Base-by-base conservation (phyloP, 1,284 basidiomycete species). In the Cryptococcus jaspeensis region DNA sequence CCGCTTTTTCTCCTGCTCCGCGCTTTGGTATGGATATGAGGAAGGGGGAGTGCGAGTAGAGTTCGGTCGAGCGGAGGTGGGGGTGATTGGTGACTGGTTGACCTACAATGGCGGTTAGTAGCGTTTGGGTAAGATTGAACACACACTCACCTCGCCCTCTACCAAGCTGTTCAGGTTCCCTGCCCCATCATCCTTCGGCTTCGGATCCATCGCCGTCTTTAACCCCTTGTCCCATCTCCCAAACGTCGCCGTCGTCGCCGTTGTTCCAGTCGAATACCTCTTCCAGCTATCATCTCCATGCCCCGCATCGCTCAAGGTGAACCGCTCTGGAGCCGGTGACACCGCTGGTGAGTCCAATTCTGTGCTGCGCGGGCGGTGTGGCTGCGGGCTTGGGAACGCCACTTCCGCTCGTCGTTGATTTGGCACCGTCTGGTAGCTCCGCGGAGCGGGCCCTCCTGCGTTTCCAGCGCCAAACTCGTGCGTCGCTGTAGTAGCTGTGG, bases 1-100 rank as follows among this genome's bases (percentile, higher is more conserved):
- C 1, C 48, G 36, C 5, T 45, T 35, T 53, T 78, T 77, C 50
- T 77, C 77, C 37, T 69, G 60, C 39, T 74, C 75, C 8, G 75
- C 71, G 5, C 71, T 40, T 5, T 53, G 40, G 38, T 49, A 68
- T 2, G 49, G 43, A 66, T 69, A 71, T 16, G 65, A 35, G 3
- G 64, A 58, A 5, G 62, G 58, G 5, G 65, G 60, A 8, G 55
- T 53, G 20, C 44, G 51, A 32, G 55, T 12, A 3, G 58, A 41
- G 16, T 32, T 9, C 5, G 28, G 28, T 4, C 28, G 28, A 32
- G 28, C 28, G 28, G 28, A 32, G 4, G 28, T 32, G n/a, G n/a
- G n/a, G n/a, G n/a, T n/a, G n/a, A n/a, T n/a, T n/a, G n/a, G n/a
- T n/a, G n/a, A n/a, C 28, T 32, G 9, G 28, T 16, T 15, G 22